Evolutionary conservation across 805 yeast species (phyloP).

Genomic region (Metschnikowia vanudenii): DNA sequence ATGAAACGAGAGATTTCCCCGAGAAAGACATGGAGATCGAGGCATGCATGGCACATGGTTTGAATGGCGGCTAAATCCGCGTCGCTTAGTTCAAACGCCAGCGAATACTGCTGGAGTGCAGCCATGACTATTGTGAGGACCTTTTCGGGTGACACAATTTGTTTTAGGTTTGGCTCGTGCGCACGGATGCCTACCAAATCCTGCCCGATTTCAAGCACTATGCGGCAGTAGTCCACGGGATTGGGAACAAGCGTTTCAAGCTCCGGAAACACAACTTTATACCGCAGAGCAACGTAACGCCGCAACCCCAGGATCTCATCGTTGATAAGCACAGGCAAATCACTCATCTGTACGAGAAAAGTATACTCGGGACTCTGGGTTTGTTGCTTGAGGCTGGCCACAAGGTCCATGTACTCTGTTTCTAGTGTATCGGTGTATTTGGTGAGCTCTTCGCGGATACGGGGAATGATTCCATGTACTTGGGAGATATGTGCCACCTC

Average conservation of each 20-base stretch:
- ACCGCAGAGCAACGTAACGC: conserved; percentile 49
- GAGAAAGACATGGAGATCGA: conserved; percentile 45
- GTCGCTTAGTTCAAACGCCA: conserved; percentile 17
- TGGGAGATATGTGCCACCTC: conserved; percentile 24
- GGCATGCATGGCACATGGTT: conserved; percentile 47
- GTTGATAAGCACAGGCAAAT: conserved; percentile 50
- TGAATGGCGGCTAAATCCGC: conserved; percentile 38
- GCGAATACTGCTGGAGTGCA: conserved; percentile 44
- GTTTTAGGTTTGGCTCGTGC: conserved; percentile 37
- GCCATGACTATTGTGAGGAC: conserved; percentile 73
- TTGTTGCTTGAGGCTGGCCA: conserved; percentile 29
- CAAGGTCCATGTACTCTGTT: conserved; percentile 31
- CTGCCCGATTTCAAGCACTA: conserved; percentile 52
- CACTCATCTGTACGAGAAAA: conserved; percentile 56
- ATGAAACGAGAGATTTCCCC: conserved; percentile 51
- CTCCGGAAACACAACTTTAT: conserved; percentile 68
- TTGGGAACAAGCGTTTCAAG: conserved; percentile 59
- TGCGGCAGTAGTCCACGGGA: conserved; percentile 59
- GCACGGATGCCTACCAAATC: conserved; percentile 32
- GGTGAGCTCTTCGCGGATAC: conserved; percentile 22
- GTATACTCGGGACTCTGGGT: conserved; percentile 40
- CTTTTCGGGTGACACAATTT: conserved; percentile 59
- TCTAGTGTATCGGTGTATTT: conserved; percentile 24
- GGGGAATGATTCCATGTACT: conserved; percentile 26
- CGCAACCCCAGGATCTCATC: conserved; percentile 53